Evolutionary conservation across 768 basidiomycete genomes (phyloP), one percentile per base, ranked within the genome.

Genomic region (Termitomyces sp.): DNA sequence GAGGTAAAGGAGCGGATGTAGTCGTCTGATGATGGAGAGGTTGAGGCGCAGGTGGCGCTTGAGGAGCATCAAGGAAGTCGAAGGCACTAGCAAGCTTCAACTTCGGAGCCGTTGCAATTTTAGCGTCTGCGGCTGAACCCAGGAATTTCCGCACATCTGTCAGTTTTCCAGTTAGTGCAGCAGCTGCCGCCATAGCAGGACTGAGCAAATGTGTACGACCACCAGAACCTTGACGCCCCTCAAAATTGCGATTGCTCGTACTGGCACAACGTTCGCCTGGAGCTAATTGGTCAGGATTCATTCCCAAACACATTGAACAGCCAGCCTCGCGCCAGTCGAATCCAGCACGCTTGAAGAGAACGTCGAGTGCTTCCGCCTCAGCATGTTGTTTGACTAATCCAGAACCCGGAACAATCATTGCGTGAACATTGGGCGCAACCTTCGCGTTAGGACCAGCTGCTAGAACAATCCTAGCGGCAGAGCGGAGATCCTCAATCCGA

Each of bases 251-350:
- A 74, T 95, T 94, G 65, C 90, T 92, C 37, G 93, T 95, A 63
- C 90, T 92, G 10, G 93, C 93, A 66, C 93, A 95, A 44, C 93
- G 87, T 66, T 88, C 81, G 14, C 88, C 86, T 2, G 92, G 90
- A 18, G 81, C 79, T 50, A 96, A 76, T 67, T 94, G 91, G 72
- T 96, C 93, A 13, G 92, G 90, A 72, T 96, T 96, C 93, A 96
- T 96, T 42, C 92, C 93, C 63, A 96, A 72, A 73, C 93, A 96
- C 93, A 96, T 96, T 16, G 93, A 96, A 68, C 93, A 96, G 34
- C 93, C 93, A 32, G 93, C 93, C 72, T 96, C 93, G 52, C 93
- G 83, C 93, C 93, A 95, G 67, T 96, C 93, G 67, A 94, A 96
- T 32, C 93, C 93, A 36, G 93, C 93, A 44, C 88, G 87, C 68